Evolutionary conservation across 768 basidiomycete species (phyloP).

Genomic region (Termitomyces sp.): DNA sequence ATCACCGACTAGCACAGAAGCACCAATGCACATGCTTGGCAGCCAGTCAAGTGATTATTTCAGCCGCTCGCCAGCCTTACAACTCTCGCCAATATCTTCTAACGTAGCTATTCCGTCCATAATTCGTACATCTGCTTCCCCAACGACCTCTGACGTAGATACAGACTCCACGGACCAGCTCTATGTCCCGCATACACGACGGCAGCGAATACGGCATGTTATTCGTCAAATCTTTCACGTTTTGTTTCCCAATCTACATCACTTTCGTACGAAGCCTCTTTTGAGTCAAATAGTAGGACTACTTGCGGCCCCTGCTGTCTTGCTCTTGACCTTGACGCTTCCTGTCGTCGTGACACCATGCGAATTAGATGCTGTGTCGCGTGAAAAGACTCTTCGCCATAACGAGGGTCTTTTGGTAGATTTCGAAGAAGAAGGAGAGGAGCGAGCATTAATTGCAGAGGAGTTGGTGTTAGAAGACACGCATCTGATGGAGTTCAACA

Average conservation of each 20-base stretch:
- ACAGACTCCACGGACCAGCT: conserved; percentile 34
- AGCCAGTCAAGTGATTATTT: conserved; percentile 14
- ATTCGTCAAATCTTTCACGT: conserved; percentile 46
- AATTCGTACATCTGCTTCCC: conserved; percentile 49
- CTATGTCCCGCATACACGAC: conserved; percentile 32
- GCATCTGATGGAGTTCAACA: conserved; percentile 61
- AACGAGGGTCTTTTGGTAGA: conserved; percentile 48
- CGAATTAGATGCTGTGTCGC: conserved; percentile 20
- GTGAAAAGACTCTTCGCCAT: conserved; percentile 33
- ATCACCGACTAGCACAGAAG: conserved; percentile 19
- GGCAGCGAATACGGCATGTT: conserved; percentile 31
- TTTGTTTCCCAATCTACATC: conserved; percentile 81
- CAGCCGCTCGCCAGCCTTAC: conserved; percentile 1
- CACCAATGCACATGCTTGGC: conserved; percentile 11
- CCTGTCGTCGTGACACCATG: conserved; percentile 80
- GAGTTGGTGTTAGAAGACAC: conserved; percentile 67
- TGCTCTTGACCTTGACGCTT: conserved; percentile 81
- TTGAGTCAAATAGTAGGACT: conserved; percentile 68
- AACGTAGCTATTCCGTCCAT: conserved; percentile 46
- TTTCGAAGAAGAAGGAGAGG: conserved; percentile 73
- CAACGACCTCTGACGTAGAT: conserved; percentile 30
- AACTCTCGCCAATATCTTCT: conserved; percentile 6
- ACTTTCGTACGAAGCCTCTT: conserved; percentile 64
- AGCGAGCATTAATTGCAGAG: conserved; percentile 65
- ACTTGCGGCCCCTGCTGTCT: conserved; percentile 82